These are phyloP conservation scores for Globisporangium cederbergense DNA, from an alignment of 352 stramenopile species.

Conservation along the genomic window DNA sequence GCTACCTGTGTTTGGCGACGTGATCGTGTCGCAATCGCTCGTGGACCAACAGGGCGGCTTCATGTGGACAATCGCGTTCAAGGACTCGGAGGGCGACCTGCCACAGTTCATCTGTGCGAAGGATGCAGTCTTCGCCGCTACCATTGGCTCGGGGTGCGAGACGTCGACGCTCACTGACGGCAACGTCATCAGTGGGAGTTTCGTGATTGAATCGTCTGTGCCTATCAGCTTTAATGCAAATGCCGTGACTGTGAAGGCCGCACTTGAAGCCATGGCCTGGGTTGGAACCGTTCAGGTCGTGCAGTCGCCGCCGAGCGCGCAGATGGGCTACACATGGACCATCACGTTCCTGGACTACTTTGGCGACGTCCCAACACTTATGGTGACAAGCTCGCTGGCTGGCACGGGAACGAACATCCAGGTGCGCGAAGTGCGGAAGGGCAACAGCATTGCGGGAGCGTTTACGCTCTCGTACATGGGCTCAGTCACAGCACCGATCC, in stretches of 20 bases:
- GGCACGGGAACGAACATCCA: constrained; percentile 56
- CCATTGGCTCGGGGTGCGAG: constrained; percentile 35
- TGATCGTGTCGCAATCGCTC: constrained; percentile 62
- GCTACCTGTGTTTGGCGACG: constrained; percentile 57
- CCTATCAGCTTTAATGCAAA: constrained; percentile 59
- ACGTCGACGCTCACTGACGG: constrained; percentile 66
- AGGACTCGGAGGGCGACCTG: constrained; percentile 58
- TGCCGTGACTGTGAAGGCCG: constrained; percentile 36
- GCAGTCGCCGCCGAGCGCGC: constrained; percentile 38
- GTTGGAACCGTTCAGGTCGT: constrained; percentile 59
- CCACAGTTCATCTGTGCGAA: constrained; percentile 71
- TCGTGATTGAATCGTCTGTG: constrained; percentile 58
- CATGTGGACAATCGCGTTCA: constrained; percentile 75
- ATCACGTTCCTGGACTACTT: constrained; percentile 74
- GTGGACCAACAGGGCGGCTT: constrained; percentile 63
- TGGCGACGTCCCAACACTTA: constrained; percentile 55
- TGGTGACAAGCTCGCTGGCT: constrained; percentile 57
- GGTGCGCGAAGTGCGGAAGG: constrained; percentile 64
- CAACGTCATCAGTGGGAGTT: constrained; percentile 69
- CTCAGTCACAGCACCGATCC: constrained; percentile 36
- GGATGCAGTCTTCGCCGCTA: constrained; percentile 33
- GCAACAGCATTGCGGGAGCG: constrained; percentile 56
- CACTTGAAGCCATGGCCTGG: constrained; percentile 59
- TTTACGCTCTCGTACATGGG: constrained; percentile 59
- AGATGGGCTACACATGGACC: constrained; percentile 71